Percentiles rank a stretch among this genome's conserved stretches.
phyloP scores from a whole-genome alignment of 2,329 filamentous ascomycete genomes.

The Aspergillus pseudonomiae region DNA sequence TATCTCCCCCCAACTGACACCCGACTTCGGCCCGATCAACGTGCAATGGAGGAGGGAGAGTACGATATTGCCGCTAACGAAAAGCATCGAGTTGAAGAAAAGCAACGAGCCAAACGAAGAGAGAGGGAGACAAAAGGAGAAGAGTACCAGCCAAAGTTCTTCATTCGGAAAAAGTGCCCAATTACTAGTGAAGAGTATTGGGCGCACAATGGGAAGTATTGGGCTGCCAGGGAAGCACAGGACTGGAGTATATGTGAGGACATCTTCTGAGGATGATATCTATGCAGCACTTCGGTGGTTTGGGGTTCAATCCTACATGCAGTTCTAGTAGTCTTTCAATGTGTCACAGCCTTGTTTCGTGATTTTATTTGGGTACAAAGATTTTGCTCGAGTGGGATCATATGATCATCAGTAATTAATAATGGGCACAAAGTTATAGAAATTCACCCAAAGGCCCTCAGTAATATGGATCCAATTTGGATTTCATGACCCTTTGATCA shows the following conservation, averaged over 20 bases:
- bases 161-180: slow-evolving; percentile 70
- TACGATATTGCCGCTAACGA: slow-evolving; percentile 92
- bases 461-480: background rate
- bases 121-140: slow-evolving; percentile 76
- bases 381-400: background rate
- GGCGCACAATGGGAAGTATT: slow-evolving; percentile 88
- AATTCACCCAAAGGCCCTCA: background rate
- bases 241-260: slow-evolving; percentile 75
- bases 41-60: slow-evolving; percentile 97
- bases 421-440: background rate
- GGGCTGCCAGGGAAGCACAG: slow-evolving; percentile 66
- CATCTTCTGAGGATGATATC: slow-evolving; percentile 57
- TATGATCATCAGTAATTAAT: background rate
- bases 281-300: background rate
- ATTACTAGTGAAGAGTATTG: slow-evolving; percentile 88
- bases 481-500: background rate
- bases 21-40: slow-evolving; percentile 87
- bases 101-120: slow-evolving; percentile 76
- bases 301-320: background rate
- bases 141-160: slow-evolving; percentile 85
- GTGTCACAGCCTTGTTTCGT: background rate
- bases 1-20: slow-evolving; percentile 91
- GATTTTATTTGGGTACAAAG: background rate
- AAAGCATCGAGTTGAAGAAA: slow-evolving; percentile 93
- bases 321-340: background rate